Evolutionary conservation across 306 rosid species (phyloP).

Genomic region (Prunus davidiana): DNA sequence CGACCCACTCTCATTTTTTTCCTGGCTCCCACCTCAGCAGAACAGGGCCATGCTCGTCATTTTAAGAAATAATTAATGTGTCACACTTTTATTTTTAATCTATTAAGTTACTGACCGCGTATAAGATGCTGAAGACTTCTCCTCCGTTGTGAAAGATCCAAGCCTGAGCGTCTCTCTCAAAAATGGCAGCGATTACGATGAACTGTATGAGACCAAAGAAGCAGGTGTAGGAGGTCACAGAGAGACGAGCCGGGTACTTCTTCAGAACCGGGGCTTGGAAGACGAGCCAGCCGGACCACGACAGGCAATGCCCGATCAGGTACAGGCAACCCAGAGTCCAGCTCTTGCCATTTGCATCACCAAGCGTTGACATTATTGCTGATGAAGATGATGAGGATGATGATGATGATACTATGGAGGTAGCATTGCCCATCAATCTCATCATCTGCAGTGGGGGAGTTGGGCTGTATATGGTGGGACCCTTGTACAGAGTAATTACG

Average conservation of each 20-base stretch:
- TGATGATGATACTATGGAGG: background rate
- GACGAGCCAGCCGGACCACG: slow-evolving; percentile 98
- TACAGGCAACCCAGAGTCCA: slow-evolving; percentile 92
- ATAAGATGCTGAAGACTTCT: slow-evolving; percentile 78
- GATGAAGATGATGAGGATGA: background rate
- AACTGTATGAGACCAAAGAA: slow-evolving; percentile 92
- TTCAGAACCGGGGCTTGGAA: slow-evolving; percentile 86
- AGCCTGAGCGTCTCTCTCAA: slow-evolving; percentile 71
- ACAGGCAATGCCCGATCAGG: slow-evolving; percentile 87
- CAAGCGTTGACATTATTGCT: slow-evolving; percentile 23
- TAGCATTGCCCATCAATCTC: background rate
- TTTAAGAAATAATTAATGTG: no score
- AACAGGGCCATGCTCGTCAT: no score
- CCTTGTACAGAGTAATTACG: slow-evolving; percentile 88
- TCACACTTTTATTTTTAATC: no score
- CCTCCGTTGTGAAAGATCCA: slow-evolving; percentile 79
- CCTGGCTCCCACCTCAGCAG: no score
- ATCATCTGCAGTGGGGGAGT: slow-evolving; percentile 31
- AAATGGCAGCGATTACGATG: slow-evolving; percentile 51
- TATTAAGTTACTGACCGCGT: slow-evolving; percentile 55
- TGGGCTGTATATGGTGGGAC: slow-evolving; percentile 89
- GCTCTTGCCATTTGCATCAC: slow-evolving; percentile 76
- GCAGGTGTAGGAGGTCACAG: slow-evolving; percentile 89
- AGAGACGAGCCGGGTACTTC: slow-evolving; percentile 95
- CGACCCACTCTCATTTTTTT: no score